A percentile compares a stretch with the other conserved stretches of the same genome.
phyloP scores from a whole-genome alignment of 2,329 filamentous ascomycete species.

The Venturia asperata region DNA sequence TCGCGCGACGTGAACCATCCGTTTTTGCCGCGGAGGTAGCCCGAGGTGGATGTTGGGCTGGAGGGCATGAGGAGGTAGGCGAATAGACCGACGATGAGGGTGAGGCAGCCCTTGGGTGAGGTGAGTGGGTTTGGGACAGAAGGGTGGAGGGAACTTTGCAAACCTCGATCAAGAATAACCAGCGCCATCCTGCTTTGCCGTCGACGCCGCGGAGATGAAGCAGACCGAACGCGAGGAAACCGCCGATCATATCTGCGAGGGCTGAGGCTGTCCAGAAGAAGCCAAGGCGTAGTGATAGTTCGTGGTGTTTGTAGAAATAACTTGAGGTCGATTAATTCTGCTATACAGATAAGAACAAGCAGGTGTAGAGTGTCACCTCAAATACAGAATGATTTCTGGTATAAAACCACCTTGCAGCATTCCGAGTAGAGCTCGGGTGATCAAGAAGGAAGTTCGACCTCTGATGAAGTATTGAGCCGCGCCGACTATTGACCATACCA shows the following conservation, averaged over 20 bases:
- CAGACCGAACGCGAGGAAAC: constrained; percentile 32
- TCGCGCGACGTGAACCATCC: constrained; percentile 26
- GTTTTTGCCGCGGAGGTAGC: constrained; percentile 30
- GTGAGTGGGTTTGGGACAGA: background rate
- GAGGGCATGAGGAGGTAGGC: constrained; percentile 25
- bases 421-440: constrained; percentile 40
- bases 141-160: background rate
- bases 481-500: constrained; percentile 37
- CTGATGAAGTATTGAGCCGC: constrained; percentile 35
- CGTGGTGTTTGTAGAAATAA: constrained; percentile 35
- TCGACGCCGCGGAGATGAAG: constrained; percentile 28
- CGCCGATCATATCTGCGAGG: constrained; percentile 30
- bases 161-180: constrained; percentile 22
- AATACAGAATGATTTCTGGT: constrained; percentile 26
- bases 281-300: constrained; percentile 32
- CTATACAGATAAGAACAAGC: too few species aligned
- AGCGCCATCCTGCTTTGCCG: constrained; percentile 26
- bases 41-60: constrained; percentile 27
- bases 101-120: constrained; percentile 23
- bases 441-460: constrained; percentile 36
- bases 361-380: background rate
- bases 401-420: constrained; percentile 47
- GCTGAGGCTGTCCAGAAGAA: constrained; percentile 35
- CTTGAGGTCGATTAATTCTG: constrained; percentile 21
- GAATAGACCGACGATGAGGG: constrained; percentile 22